phyloP scores from a whole-genome alignment of 2,329 filamentous ascomycete species.

The Elsinoe necatrix region DNA sequence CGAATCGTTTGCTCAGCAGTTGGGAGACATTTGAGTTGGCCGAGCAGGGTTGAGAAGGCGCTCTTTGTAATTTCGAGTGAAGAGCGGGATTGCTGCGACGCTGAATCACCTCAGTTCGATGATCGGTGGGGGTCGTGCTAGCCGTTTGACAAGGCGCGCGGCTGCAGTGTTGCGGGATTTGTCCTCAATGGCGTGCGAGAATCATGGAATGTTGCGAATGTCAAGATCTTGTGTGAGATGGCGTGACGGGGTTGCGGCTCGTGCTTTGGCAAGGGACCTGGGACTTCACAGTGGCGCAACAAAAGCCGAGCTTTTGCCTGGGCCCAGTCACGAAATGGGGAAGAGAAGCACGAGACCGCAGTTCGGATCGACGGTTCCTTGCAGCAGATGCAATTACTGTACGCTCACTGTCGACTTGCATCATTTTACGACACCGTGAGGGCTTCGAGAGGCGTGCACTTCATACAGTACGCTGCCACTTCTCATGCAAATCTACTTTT shows the following conservation, averaged over 20 bases:
- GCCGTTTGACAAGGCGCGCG: not conserved
- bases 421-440: not conserved
- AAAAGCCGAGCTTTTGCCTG: not conserved
- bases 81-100: not conserved
- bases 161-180: not conserved
- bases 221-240: slow-evolving; percentile 1
- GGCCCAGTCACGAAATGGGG: not conserved
- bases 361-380: slow-evolving; percentile 9
- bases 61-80: not conserved
- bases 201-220: not conserved
- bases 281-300: not conserved
- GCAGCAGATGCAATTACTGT: not conserved
- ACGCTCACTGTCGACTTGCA: too few species aligned
- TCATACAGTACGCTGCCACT: too few species aligned
- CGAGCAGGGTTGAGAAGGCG: not conserved
- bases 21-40: slow-evolving; percentile 34
- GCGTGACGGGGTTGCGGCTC: not conserved
- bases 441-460: not conserved
- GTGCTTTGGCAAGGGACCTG: not conserved
- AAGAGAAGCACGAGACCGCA: slow-evolving; percentile 2
- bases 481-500: too few species aligned
- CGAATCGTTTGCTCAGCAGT: not conserved
- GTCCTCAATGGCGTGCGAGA: not conserved
- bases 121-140: not conserved
- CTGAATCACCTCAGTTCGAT: not conserved